Conservation (phyloP, 2,329 filamentous ascomycete species). For the Xylariaceae sp. region DNA sequence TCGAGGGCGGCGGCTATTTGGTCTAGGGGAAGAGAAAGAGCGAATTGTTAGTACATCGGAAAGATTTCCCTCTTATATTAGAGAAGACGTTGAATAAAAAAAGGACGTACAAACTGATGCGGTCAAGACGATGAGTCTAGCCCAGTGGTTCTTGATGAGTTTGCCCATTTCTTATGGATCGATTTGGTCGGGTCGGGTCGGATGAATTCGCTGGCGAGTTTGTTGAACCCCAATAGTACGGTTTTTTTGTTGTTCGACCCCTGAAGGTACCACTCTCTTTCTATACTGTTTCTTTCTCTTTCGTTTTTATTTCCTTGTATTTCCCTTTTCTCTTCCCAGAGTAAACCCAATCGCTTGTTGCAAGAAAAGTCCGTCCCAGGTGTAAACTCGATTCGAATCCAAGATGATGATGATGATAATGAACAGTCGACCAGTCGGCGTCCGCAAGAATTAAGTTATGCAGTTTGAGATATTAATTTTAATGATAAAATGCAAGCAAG, state of each 20-base stretch:
- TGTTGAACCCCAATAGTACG: background rate
- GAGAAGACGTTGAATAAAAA: background rate
- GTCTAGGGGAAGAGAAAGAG: constrained; percentile 47
- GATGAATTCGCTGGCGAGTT: constrained; percentile 1
- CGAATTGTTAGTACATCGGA: constrained; percentile 25
- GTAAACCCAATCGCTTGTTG: constrained; percentile 16
- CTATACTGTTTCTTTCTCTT: constrained; percentile 13
- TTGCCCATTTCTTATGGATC: constrained; percentile 65
- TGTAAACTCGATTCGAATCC: constrained; percentile 11
- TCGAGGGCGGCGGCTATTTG: constrained; percentile 80
- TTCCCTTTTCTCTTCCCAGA: constrained; percentile 14
- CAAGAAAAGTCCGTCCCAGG: constrained; percentile 9
- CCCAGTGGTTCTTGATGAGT: constrained; percentile 99
- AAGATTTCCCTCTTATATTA: background rate
- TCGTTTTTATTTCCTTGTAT: constrained; percentile 9
- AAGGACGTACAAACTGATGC: constrained; percentile 53
- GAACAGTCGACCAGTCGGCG: constrained; percentile 14
- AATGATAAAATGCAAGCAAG: constrained; percentile 33
- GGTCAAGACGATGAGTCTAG: constrained; percentile 84
- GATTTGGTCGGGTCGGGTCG: too few relatives aligned
- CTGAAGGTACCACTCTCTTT: constrained; percentile 18
- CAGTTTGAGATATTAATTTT: constrained; percentile 8
- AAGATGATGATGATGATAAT: constrained; percentile 19
- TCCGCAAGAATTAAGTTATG: constrained; percentile 14
- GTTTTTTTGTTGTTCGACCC: constrained; percentile 14